Base-by-base conservation (phyloP, 2,329 filamentous ascomycete species). In the Sclerotinia borealis region DNA sequence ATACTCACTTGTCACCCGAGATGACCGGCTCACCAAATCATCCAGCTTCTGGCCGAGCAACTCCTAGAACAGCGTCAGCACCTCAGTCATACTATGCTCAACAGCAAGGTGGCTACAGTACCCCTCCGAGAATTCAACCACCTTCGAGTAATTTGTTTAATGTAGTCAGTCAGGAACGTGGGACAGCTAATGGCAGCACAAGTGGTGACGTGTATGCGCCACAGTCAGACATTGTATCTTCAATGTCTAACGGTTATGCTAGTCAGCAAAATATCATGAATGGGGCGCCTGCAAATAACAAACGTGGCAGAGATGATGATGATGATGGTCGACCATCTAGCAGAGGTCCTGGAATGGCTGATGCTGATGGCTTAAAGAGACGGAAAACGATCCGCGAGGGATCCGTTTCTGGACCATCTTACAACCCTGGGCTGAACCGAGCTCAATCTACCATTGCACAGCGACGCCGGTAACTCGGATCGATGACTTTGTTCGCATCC, bases 91-190 rank as follows among this genome's bases (percentile, higher is more conserved):
- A 92, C 76, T 97, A 96, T 77, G 76, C 83, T 7, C 84, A 84
- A 65, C 80, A 81, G 74, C 75, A 82, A 58, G 76, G 78, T 51
- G 77, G 78, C 31, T 96, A 96, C 77, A 89, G 81, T 74, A 93
- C 91, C 0, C 89, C 93, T 55, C 92, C 92, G 27, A 87, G 92
- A 48, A 80, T 84, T 10, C 79, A 82, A 63, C 81, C 86, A 65
- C 83, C 89, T 4, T 87, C 90, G 0, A 93, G 91, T 79, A 96
- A 87, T 73, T 80, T 96, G 58, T 96, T 96, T 81, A 96, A 87
- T 76, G 89, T 96, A 67, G 92, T 96, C 79, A 93, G 89, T 75
- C 92, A 91, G 73, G 89, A 91, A 65, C 85, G 91, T 31, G 85
- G 81, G 36, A 76, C 85, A 13, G 79, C 83, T 22, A 91, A 91